Conservation (phyloP, 768 basidiomycete species). For the Lentinula lateritia region DNA sequence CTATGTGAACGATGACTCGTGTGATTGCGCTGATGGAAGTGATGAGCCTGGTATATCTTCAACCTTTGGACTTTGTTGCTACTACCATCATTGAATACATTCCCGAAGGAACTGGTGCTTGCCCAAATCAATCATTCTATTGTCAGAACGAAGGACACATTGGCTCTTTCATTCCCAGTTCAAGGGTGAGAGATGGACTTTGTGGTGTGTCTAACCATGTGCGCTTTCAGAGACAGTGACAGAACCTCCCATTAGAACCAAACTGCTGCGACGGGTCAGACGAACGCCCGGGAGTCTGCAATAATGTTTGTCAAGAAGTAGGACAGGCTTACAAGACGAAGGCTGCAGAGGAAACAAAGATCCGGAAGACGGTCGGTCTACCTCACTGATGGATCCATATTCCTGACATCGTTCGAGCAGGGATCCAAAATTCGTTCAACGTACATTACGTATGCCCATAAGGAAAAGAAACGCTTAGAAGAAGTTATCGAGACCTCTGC, state of each 20-base stretch:
- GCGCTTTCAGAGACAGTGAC: background rate
- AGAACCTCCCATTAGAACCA: constrained; percentile 48
- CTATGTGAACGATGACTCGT: constrained; percentile 90
- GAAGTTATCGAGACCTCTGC: constrained; percentile 45
- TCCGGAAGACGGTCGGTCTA: constrained; percentile 56
- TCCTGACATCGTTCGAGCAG: constrained; percentile 27
- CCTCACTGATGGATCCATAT: background rate
- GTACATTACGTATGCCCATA: constrained; percentile 83
- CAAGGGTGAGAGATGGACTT: constrained; percentile 86
- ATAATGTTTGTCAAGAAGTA: constrained; percentile 69
- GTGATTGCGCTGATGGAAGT: constrained; percentile 92
- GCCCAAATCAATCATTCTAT: constrained; percentile 69
- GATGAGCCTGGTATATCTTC: constrained; percentile 78
- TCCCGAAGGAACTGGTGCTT: constrained; percentile 74
- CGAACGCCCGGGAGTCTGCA: constrained; percentile 76
- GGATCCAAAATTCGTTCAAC: constrained; percentile 88
- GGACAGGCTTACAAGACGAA: constrained; percentile 66
- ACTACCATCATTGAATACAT: constrained; percentile 1
- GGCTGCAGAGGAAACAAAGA: constrained; percentile 68
- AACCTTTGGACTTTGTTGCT: background rate
- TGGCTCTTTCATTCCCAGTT: constrained; percentile 70
- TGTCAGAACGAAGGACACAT: constrained; percentile 88
- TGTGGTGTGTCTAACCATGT: constrained; percentile 61
- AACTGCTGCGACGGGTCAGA: constrained; percentile 97
- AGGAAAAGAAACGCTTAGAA: constrained; percentile 85